Percentiles rank a stretch among this genome's conserved stretches.
Evolutionary conservation across 306 rosid species (phyloP).

Genomic region (Betula pendula): DNA sequence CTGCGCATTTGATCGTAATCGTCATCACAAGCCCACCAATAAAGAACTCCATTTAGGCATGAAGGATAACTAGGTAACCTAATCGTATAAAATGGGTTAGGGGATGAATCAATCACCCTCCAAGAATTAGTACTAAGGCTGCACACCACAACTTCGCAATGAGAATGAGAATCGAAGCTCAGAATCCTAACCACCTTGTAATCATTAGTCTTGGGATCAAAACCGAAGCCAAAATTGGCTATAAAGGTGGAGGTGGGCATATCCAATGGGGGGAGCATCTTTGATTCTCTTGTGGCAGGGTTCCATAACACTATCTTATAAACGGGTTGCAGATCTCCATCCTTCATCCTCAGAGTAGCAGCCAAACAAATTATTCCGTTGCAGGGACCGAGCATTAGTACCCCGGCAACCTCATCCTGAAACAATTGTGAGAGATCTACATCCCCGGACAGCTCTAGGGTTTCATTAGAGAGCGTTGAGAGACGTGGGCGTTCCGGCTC

Average conservation of each 20-base stretch:
- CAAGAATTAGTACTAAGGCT: not conserved
- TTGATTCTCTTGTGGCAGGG: not conserved
- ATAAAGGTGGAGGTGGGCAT: not conserved
- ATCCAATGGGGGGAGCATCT: not conserved
- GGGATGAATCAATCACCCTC: not conserved
- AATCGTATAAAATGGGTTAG: not conserved
- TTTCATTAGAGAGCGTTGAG: too few species aligned
- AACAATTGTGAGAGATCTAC: not conserved
- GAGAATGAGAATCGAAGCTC: not conserved
- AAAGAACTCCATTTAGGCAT: not conserved
- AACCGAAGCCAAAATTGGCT: not conserved
- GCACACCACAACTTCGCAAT: not conserved
- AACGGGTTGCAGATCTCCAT: not conserved
- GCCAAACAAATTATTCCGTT: not conserved
- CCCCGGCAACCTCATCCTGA: not conserved
- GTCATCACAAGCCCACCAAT: not conserved
- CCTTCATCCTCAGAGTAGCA: not conserved
- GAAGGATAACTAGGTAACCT: not conserved
- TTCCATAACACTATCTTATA: not conserved
- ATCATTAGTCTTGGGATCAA: slow-evolving; percentile 1
- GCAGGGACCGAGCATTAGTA: not conserved
- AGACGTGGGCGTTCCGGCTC: too few species aligned
- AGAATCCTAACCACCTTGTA: not conserved
- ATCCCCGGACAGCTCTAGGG: not conserved
- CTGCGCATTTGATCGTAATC: not conserved